Base-by-base conservation (phyloP, 345 rosid genomes). In the Alliaria petiolata region DNA sequence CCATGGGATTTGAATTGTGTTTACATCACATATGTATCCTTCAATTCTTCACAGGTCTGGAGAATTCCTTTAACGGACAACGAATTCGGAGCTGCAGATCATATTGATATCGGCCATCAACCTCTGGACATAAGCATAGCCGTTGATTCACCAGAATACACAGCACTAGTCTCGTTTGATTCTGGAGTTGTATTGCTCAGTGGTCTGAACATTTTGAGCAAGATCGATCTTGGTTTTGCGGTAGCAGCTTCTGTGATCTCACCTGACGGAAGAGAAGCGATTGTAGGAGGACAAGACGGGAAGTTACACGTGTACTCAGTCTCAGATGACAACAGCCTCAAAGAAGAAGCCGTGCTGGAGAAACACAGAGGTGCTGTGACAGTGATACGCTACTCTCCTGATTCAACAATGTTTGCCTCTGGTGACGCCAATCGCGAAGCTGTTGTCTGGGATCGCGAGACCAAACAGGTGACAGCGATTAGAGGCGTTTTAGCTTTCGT, bases 381-480 rank as follows among this genome's bases (percentile, higher is more conserved):
- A 54, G 88, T 82, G 43, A 84, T 89, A 77, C 78, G 74, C 2
- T 87, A 87, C 72, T 87, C 90, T 16, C 90, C 92, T 45, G 92
- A 89, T 71, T 71, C 57, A 12, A 79, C 96, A 59, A 84, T 89
- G 96, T 85, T 89, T 84, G 90, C 87, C 62, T 87, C 96, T 3
- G 92, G 82, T 44, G 92, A 85, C 51, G 72, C 80, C 14, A 87
- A 85, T 42, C 85, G 89, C 8, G 89, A 87, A 82, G 89, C 89
- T 72, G 72, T 89, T 20, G 89, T 89, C 26, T 89, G 92, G 90
- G 90, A 89, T 67, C 80, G 83, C 16, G 62, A 43, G 62, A 81
- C 96, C 40, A 70, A 75, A 80, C 87, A 87, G 90, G 90, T 89
- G 62, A 59, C 34, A 20, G 28, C 7, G 2, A 42, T 14, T 53